Evolutionary conservation across 148 eudicot genomes (phyloP), one percentile per base, ranked within the genome.

Genomic region (Camellia granthamiana): DNA sequence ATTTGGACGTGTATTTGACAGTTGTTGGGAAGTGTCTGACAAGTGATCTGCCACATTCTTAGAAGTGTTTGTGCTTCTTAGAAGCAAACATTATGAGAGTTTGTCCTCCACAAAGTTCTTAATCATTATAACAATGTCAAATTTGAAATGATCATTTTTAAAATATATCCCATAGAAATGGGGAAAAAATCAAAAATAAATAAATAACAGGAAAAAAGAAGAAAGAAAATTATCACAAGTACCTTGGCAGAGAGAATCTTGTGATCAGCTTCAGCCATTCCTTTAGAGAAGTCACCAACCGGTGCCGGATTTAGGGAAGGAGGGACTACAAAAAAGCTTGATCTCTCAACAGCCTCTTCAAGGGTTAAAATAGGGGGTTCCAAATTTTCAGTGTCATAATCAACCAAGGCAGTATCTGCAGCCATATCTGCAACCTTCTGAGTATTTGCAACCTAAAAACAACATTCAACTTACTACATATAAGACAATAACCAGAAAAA

Each of bases 201-300:
- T 6, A 16, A 46, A 5, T 42, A 49, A 65, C n/a, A 80, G 18
- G n/a, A 23, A 42, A 23, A 3, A 19, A 41, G 49, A 76, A 2
- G 11, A 21, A 1, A 80, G 11, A 13, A 51, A 59, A 43, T 44
- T 13, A 12, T 42, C 47, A 61, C 30, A 78, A 72, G 81, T 86
- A 96, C 99, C 97, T 96, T 83, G 18, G 97, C 88, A 52, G 91
- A 89, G 64, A 87, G 85, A 80, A 95, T 93, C 87, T 88, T 90
- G 86, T 89, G 97, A 78, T 96, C 97, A 74, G 99, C 97, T 87
- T 90, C 92, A 69, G 86, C 89, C 99, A 96, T 96, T 80, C 99
- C 99, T 81, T 91, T 88, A 2, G 89, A 83, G 58, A 91, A 89
- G 82, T 96, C 97, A 75, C 98, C 99, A 30, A 94, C 89, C 41